phyloP scores from a whole-genome alignment of 257 asterid species.

The Solanum tarijense region DNA sequence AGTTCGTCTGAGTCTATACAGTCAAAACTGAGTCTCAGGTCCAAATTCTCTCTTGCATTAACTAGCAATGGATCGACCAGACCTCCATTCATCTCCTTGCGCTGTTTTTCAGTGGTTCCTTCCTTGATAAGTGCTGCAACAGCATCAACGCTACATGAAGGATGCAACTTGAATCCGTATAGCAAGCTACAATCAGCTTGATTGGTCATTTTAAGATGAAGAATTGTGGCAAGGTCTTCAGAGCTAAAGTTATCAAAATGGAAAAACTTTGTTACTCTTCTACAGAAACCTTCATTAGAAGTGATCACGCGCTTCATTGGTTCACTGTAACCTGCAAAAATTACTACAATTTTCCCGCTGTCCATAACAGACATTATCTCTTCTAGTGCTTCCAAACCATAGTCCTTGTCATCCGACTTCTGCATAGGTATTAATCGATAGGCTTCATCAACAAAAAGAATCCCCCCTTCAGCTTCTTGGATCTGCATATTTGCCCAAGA shows the following conservation, averaged over 20 bases:
- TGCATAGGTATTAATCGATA: constrained; percentile 81
- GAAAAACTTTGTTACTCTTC: constrained; percentile 87
- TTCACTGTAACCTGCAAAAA: constrained; percentile 93
- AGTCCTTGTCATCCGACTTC: constrained; percentile 69
- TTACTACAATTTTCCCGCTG: constrained; percentile 74
- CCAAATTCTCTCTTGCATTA: constrained; percentile 76
- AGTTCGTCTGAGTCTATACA: constrained; percentile 56
- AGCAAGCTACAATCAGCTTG: constrained; percentile 39
- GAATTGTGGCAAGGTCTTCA: constrained; percentile 64
- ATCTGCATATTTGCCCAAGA: constrained; percentile 29
- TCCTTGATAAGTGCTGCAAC: constrained; percentile 49
- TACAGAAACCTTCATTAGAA: constrained; percentile 85
- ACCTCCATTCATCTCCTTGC: constrained; percentile 93
- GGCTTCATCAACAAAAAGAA: constrained; percentile 95
- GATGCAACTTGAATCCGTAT: constrained; percentile 74
- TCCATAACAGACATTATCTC: constrained; percentile 98
- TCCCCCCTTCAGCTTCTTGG: constrained; percentile 90
- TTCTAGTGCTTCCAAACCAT: constrained; percentile 81
- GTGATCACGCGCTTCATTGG: constrained; percentile 85
- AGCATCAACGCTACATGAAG: constrained; percentile 46
- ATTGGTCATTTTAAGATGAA: constrained; percentile 55
- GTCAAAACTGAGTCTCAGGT: constrained; percentile 61
- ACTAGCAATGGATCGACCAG: constrained; percentile 65
- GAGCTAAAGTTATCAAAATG: constrained; percentile 65
- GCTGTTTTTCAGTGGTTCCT: constrained; percentile 55